Conservation (phyloP, 2,329 filamentous ascomycete genomes). For the Thelonectria rubi region DNA sequence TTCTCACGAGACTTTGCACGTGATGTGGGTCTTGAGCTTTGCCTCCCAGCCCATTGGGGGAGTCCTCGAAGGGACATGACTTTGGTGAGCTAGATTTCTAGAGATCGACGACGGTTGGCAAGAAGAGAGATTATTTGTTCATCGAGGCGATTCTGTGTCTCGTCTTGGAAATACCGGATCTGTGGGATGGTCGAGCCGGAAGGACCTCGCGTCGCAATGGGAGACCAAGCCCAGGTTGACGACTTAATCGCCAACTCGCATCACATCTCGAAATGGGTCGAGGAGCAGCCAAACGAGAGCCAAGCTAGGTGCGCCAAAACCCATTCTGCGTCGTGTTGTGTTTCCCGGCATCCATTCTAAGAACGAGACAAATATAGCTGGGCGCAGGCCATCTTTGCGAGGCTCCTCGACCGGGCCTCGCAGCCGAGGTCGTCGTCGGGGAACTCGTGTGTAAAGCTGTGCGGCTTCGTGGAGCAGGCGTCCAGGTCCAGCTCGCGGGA, state of each 20-base stretch:
- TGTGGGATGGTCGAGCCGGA: neutral
- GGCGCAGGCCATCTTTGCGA: slow-evolving; percentile 56
- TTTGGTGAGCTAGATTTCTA: slow-evolving; percentile 9
- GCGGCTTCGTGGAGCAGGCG: slow-evolving; percentile 69
- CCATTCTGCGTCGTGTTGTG: slow-evolving; percentile 11
- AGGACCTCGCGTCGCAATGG: slow-evolving; percentile 31
- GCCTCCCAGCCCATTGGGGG: slow-evolving; percentile 18
- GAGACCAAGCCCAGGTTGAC: slow-evolving; percentile 39
- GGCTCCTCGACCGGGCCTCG: slow-evolving; percentile 58
- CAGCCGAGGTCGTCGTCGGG: slow-evolving; percentile 65
- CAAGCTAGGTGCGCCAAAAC: slow-evolving; percentile 49
- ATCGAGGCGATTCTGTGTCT: neutral
- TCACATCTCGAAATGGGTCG: slow-evolving; percentile 54
- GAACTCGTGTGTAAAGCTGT: slow-evolving; percentile 66
- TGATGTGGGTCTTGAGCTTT: slow-evolving; percentile 33
- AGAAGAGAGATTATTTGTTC: slow-evolving; percentile 10
- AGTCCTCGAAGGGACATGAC: neutral
- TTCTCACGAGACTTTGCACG: slow-evolving; percentile 47
- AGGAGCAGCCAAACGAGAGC: slow-evolving; percentile 47
- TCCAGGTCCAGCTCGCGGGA: slow-evolving; percentile 57
- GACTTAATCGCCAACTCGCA: slow-evolving; percentile 49
- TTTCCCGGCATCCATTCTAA: slow-evolving; percentile 37
- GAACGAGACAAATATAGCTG: slow-evolving; percentile 30
- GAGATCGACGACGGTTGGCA: slow-evolving; percentile 20
- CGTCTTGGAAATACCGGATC: slow-evolving; percentile 6